phyloP scores from a whole-genome alignment of 192 early-diverging fungal species.

The Spinellus fusiger region DNA sequence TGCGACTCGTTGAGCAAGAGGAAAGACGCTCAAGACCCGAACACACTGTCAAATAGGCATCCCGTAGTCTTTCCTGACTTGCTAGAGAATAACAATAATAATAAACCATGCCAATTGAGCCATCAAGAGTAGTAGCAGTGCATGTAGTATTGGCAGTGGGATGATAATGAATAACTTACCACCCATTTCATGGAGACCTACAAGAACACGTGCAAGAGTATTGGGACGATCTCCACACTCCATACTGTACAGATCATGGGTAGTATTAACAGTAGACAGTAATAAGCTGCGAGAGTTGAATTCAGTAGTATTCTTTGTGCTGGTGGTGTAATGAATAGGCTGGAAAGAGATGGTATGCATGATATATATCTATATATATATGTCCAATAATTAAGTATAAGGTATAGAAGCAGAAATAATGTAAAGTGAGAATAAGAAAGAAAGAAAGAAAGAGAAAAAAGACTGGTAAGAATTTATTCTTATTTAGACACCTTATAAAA shows the following conservation, averaged over 20 bases:
- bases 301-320: background rate
- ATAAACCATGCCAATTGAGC: background rate
- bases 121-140: background rate
- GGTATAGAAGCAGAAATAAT: too few species aligned
- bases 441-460: too few species aligned
- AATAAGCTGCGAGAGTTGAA: background rate
- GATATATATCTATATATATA: too few species aligned
- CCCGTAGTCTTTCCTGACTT: conserved; percentile 1
- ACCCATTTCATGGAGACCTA: conserved; percentile 12
- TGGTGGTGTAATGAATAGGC: background rate
- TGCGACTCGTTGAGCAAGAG: background rate
- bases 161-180: conserved; percentile 5
- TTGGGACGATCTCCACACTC: conserved; percentile 15
- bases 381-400: too few species aligned
- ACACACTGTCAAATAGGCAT: background rate
- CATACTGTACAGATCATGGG: conserved; percentile 8
- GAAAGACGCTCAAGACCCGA: background rate
- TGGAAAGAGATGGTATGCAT: background rate
- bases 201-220: conserved; percentile 1
- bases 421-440: too few species aligned
- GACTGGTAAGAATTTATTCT: too few species aligned
- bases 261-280: conserved; percentile 1
- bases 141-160: background rate
- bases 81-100: conserved; percentile 6
- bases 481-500: too few species aligned